Conservation (phyloP, 495 filamentous ascomycete genomes). For the Xylaria intraflava region DNA sequence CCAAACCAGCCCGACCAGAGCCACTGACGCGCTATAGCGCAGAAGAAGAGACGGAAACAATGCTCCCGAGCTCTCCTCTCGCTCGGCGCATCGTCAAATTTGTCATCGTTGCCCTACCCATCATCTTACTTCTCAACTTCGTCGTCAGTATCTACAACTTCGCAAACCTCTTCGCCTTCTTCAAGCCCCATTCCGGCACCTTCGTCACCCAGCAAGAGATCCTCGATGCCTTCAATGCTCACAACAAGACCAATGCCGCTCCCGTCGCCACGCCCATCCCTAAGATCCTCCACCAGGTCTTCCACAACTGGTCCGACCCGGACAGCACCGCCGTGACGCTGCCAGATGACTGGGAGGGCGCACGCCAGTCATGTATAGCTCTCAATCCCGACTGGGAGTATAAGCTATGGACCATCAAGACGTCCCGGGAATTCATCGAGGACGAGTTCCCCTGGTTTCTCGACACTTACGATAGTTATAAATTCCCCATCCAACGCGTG, state of each 20-base stretch:
- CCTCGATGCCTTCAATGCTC: background rate
- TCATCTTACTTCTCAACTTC: background rate
- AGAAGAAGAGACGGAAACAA: too few relatives aligned
- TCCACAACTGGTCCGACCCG: constrained; percentile 47
- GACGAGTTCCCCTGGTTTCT: constrained; percentile 76
- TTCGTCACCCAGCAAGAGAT: constrained; percentile 42
- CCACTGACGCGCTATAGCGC: too few relatives aligned
- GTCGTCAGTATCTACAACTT: constrained; percentile 19
- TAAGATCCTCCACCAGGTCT: constrained; percentile 87
- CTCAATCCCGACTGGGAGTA: constrained; percentile 76
- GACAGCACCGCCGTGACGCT: constrained; percentile 44
- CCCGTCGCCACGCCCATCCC: constrained; percentile 45
- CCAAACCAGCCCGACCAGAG: too few relatives aligned
- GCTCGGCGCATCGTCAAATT: background rate
- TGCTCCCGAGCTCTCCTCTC: background rate
- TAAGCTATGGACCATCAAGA: constrained; percentile 79
- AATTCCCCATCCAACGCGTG: constrained; percentile 72
- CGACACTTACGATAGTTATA: constrained; percentile 71
- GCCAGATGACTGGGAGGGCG: constrained; percentile 63
- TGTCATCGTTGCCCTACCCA: background rate
- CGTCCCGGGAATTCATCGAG: constrained; percentile 67
- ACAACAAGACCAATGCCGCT: constrained; percentile 19
- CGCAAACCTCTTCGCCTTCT: constrained; percentile 26
- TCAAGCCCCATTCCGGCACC: constrained; percentile 34
- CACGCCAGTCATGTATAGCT: constrained; percentile 68